phyloP scores from a whole-genome alignment of 176 grass and related monocot species.

The Hordeum marinum region DNA sequence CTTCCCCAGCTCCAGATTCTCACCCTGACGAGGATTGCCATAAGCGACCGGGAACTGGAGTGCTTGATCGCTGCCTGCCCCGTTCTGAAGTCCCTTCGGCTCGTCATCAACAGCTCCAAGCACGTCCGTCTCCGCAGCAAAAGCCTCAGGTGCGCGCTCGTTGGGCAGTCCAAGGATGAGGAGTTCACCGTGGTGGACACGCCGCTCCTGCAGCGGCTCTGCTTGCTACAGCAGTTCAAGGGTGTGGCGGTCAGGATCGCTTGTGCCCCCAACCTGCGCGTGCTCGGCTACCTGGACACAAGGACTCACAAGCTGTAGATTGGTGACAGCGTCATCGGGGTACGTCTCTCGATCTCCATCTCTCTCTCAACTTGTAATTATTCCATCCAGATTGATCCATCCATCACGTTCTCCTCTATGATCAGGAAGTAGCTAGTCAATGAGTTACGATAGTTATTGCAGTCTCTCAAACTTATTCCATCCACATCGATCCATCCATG shows the following conservation, averaged over 20 bases:
- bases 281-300: not conserved
- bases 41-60: not conserved
- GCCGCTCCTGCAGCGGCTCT: constrained; percentile 12
- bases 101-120: not conserved
- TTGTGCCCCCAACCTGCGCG: not conserved
- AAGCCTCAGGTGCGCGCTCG: constrained; percentile 18
- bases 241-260: not conserved
- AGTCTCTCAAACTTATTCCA: not conserved
- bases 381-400: not conserved
- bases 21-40: not conserved
- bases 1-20: constrained; percentile 15
- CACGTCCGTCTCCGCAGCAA: not conserved
- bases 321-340: not conserved
- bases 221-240: not conserved
- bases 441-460: not conserved
- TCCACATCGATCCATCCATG: too few species aligned
- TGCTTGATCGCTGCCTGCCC: not conserved
- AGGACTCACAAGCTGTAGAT: not conserved
- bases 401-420: not conserved
- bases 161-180: not conserved
- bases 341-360: not conserved
- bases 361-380: not conserved
- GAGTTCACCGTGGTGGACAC: constrained; percentile 12
- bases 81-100: not conserved
- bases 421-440: not conserved